Evolutionary conservation across 1,139 yeast species (phyloP).

Genomic region (Candida pseudocylindracea): DNA sequence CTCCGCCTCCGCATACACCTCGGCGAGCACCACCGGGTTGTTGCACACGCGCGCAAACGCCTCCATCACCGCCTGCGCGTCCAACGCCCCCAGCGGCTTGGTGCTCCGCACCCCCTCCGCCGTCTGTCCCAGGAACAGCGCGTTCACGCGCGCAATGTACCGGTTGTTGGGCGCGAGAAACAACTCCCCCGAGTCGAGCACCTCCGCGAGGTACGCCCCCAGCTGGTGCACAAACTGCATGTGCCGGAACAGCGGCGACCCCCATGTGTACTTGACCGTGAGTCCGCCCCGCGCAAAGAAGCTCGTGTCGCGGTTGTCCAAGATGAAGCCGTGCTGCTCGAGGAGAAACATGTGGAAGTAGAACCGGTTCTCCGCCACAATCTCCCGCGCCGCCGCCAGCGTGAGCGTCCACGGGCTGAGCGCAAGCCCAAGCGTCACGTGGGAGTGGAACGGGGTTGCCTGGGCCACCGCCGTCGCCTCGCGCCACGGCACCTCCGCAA

Average conservation of each 20-base stretch:
- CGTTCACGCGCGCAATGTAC: conserved; percentile 41
- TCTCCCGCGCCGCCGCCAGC: conserved; percentile 28
- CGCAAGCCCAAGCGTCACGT: conserved; percentile 41
- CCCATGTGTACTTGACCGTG: conserved; percentile 73
- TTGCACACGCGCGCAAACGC: conserved; percentile 44
- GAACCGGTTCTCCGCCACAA: conserved; percentile 23
- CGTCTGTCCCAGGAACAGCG: conserved; percentile 7
- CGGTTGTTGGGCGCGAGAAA: conserved; percentile 66
- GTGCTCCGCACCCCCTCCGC: conserved; percentile 9
- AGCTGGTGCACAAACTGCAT: conserved; percentile 81
- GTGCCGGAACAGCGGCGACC: conserved; percentile 57
- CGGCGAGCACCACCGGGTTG: conserved; percentile 20
- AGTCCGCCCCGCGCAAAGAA: conserved; percentile 30
- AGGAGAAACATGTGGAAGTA: conserved; percentile 45
- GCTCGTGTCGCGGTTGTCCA: conserved; percentile 62
- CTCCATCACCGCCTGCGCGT: conserved; percentile 54
- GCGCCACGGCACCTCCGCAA: conserved; percentile 88
- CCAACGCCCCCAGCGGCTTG: conserved; percentile 15
- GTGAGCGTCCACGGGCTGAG: conserved; percentile 45
- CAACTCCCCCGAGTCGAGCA: conserved; percentile 61
- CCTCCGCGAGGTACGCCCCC: conserved; percentile 78
- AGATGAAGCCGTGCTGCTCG: conserved; percentile 45
- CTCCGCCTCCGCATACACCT: conserved; percentile 37
- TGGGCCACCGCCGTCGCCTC: conserved; percentile 62
- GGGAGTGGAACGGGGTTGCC: conserved; percentile 73